Base-by-base conservation (phyloP, 495 filamentous ascomycete species). In the Penicillium pulvis region DNA sequence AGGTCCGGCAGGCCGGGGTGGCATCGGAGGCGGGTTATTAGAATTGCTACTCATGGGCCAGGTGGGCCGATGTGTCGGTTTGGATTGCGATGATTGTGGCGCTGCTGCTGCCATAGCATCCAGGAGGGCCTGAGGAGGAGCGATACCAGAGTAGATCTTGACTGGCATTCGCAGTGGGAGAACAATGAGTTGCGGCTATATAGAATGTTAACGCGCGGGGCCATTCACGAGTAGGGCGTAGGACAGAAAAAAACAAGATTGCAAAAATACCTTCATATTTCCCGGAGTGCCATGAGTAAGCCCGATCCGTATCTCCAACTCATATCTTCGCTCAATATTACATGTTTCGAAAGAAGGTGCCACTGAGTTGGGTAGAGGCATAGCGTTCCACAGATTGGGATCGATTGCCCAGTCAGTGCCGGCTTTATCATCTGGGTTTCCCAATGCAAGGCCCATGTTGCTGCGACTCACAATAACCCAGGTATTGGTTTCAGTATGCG, bases 311-410 rank as follows among this genome's bases (percentile, higher is more conserved):
- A 97, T 76, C 66, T 96, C 91, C 43, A 98, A 74, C 61, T 90
- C 88, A 66, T 98, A 98, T 24, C 67, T 78, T 43, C 93, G 84
- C 51, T 79, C 78, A 51, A 98, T 85, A 69, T 98, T 98, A 67
- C 94, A 98, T 19, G 92, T 93, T 46, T 84, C 76, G 66, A 98
- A 98, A 5, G 83, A 84, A 0, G 94, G 94, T 20, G 91, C 86
- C 30, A 98, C 82, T 1, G 87, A 92, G 65, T 89, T 92, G 4
- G 94, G 94, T 16, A 98, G 73, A 4, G 84, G 79, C 17, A 83
- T 70, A 24, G 74, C 73, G 51, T 81, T 79, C 94, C 94, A 98
- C 33, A 93, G 61, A 0, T 65, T 72, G 7, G 81, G 63, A 56
- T 92, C 87, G 12, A 96, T 69, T 41, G 81, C 75, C 53, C 85